phyloP scores from a whole-genome alignment of 192 early-diverging fungal genomes.

The Coemansia sp. region DNA sequence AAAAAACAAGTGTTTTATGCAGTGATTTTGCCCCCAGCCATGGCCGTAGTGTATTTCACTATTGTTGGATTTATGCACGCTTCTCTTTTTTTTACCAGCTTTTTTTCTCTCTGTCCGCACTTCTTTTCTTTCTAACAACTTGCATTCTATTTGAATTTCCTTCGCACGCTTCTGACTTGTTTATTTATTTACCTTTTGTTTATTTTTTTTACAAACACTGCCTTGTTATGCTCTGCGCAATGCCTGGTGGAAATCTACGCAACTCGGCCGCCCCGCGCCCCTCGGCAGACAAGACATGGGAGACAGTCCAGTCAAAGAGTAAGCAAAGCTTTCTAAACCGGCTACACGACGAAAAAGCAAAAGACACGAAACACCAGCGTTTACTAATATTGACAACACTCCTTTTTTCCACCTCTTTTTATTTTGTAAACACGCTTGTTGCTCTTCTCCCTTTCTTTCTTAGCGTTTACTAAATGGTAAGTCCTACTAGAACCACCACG shows the following conservation, averaged over 20 bases:
- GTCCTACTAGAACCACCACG: no score
- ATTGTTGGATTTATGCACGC: neutral
- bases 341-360: no score
- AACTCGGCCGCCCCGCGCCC: constrained; percentile 15
- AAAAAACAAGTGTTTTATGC: no score
- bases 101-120: neutral
- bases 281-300: constrained; percentile 65
- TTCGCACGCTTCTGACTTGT: neutral
- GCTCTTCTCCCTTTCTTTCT: neutral
- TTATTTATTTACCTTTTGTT: neutral
- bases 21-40: no score
- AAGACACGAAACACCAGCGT: no score
- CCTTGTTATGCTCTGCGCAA: constrained; percentile 9
- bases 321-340: no score
- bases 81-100: neutral
- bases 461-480: constrained; percentile 85
- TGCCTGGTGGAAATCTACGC: constrained; percentile 39
- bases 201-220: neutral
- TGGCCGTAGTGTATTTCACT: no score
- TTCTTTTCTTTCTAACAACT: neutral
- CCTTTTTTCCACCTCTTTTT: neutral
- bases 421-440: neutral
- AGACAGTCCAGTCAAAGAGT: constrained; percentile 92
- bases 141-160: neutral
- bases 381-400: neutral